Evolutionary conservation across 2,329 filamentous ascomycete genomes (phyloP).

Genomic region (Amesomyces nigricolor): DNA sequence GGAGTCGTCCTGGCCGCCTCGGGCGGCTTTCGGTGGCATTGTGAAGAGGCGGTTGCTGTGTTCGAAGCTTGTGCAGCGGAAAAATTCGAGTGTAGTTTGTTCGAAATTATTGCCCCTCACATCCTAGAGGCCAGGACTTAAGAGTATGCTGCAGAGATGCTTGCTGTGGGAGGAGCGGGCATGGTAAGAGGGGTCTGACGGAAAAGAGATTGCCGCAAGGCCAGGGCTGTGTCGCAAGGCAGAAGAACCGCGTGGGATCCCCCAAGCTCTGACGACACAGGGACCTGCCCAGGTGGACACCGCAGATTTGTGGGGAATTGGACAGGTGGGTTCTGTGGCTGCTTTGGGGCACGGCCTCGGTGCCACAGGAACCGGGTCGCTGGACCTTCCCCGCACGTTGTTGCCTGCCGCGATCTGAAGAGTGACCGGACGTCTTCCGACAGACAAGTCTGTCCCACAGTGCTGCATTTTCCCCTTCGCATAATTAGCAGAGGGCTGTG

Average conservation of each 20-base stretch:
- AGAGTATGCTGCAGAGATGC: conserved; percentile 9
- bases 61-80: background rate
- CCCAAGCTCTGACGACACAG: conserved; percentile 23
- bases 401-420: no score
- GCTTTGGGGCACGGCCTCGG: background rate
- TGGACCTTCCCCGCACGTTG: background rate
- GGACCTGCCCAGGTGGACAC: background rate
- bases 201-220: conserved; percentile 19
- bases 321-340: conserved; percentile 12
- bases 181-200: conserved; percentile 19
- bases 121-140: conserved; percentile 9
- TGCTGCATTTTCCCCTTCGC: no score
- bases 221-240: conserved; percentile 19
- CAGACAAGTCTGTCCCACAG: no score
- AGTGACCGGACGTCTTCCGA: no score
- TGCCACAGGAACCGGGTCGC: conserved; percentile 6
- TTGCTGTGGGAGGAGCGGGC: conserved; percentile 13
- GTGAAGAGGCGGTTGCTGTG: background rate
- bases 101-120: conserved; percentile 7
- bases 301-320: background rate
- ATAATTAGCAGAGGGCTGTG: no score
- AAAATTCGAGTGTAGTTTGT: background rate
- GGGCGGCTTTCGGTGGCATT: conserved; percentile 44
- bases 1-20: conserved; percentile 38
- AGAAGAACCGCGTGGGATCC: conserved; percentile 5